phyloP scores from a whole-genome alignment of 2,329 filamentous ascomycete species.

The Colletotrichum phormii region DNA sequence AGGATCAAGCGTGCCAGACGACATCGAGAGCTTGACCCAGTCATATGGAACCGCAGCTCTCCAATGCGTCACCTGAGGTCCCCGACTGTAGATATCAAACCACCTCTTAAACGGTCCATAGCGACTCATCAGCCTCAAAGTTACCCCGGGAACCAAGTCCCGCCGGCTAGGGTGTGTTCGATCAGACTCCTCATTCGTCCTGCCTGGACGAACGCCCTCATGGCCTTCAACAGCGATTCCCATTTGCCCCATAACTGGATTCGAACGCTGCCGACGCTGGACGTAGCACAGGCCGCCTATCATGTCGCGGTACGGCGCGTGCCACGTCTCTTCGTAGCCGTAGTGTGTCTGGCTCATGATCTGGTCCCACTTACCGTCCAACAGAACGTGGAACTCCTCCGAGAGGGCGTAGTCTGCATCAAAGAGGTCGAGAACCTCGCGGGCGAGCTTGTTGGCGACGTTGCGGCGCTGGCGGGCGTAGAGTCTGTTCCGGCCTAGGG shows the following conservation, averaged over 20 bases:
- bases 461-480: conserved; percentile 68
- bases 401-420: conserved; percentile 62
- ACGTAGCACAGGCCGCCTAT: conserved; percentile 64
- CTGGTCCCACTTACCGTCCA: conserved; percentile 67
- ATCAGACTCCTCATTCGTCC: conserved; percentile 65
- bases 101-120: conserved; percentile 46
- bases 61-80: conserved; percentile 46
- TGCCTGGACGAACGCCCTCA: conserved; percentile 48
- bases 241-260: conserved; percentile 56
- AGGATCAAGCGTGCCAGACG: conserved; percentile 45
- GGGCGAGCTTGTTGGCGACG: conserved; percentile 62
- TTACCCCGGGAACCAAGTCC: conserved; percentile 45
- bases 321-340: conserved; percentile 67
- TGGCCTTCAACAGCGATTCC: conserved; percentile 47
- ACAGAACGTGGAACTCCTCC: conserved; percentile 60
- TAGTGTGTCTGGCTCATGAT: conserved; percentile 63
- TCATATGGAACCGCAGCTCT: conserved; percentile 45
- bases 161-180: conserved; percentile 55
- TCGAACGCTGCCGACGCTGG: conserved; percentile 59
- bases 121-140: conserved; percentile 46
- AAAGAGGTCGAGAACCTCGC: conserved; percentile 60
- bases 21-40: conserved; percentile 46
- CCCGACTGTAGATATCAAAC: conserved; percentile 50
- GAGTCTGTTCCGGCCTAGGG: conserved; percentile 61
- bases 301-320: conserved; percentile 68